Base-by-base conservation (phyloP, 1,284 basidiomycete genomes). In the Sanghuangporus weigelae region DNA sequence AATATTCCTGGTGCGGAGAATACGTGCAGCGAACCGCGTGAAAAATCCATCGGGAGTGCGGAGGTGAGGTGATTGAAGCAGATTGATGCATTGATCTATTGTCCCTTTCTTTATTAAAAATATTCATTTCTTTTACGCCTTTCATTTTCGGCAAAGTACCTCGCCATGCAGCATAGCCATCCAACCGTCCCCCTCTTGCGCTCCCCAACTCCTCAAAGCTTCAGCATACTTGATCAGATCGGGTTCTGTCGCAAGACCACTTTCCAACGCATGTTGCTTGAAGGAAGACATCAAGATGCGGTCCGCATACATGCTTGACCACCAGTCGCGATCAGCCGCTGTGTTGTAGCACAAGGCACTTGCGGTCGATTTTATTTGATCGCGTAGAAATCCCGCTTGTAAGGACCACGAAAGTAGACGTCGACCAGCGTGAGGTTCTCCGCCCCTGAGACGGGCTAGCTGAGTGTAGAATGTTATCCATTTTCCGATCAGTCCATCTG, bases 261-360 rank as follows among this genome's bases (percentile, higher is more conserved):
- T 66, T n/a, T 71, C 69, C 1, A 74, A 31, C 12, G 74, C 76
- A 16, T 66, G 67, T 19, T 62, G 57, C 7, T 72, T 69, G 64
- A 74, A 76, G 58, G 67, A 66, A 12, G 77, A 77, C 2, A 58
- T 60, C 7, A 75, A 50, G 1, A 67, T 69, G 6, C 77, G 69
- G 35, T 77, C 77, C 19, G 75, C 75, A 73, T 72, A 75, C 60
- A 76, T 51, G 21, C 63, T 68, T 2, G 74, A 69, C 70, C 71
- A 78, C 73, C 73, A 78, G 21, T 67, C 68, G 10, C 73, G 69
- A 39, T 78, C 76, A 63, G 74, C 73, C 0, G 71, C 67, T 1
- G 71, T 71, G 59, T 69, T 73, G 67, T 66, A 77, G 67, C 75
- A 77, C 75, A 73, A 78, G 16, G 71, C 68, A 7, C 73, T 69